A percentile compares a stretch with the other conserved stretches of the same genome.
These are phyloP conservation scores for Leishmania amazonensis DNA, from an alignment of 208 protist genomes.

Conservation along the genomic window DNA sequence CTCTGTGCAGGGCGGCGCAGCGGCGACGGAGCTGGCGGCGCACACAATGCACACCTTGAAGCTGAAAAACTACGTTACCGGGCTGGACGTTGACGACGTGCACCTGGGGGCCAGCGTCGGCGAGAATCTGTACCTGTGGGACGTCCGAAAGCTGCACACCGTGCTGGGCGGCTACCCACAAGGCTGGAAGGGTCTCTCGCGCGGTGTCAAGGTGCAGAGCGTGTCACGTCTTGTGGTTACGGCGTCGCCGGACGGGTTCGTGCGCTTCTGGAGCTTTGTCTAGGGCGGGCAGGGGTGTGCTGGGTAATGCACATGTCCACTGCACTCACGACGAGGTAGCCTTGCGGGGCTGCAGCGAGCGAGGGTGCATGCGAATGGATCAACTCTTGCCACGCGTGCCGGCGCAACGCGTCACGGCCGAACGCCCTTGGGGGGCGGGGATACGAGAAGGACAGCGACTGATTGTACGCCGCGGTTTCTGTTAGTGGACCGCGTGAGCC, in stretches of 20 bases:
- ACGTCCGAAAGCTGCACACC: constrained; percentile 72
- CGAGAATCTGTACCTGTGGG: constrained; percentile 85
- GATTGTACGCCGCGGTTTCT: background rate
- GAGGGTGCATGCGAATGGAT: background rate
- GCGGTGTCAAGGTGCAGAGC: constrained; percentile 66
- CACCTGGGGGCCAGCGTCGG: constrained; percentile 79
- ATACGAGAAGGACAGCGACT: background rate
- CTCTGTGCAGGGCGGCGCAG: constrained; percentile 20
- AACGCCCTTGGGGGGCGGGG: background rate
- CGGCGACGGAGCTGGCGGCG: constrained; percentile 27
- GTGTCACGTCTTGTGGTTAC: constrained; percentile 60
- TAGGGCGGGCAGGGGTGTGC: constrained; percentile 17
- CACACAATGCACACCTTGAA: constrained; percentile 72
- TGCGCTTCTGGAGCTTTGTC: constrained; percentile 84
- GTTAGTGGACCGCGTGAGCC: background rate
- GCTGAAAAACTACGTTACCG: constrained; percentile 84
- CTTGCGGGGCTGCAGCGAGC: background rate
- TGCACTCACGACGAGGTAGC: background rate
- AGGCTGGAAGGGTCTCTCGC: constrained; percentile 81
- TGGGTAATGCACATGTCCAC: background rate
- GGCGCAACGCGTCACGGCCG: background rate
- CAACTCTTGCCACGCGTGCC: background rate
- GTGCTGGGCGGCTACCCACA: constrained; percentile 81
- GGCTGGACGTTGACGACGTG: constrained; percentile 73
- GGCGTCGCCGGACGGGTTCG: constrained; percentile 77